phyloP scores from a whole-genome alignment of 2,329 filamentous ascomycete species.

The Calonectria hawksworthii region DNA sequence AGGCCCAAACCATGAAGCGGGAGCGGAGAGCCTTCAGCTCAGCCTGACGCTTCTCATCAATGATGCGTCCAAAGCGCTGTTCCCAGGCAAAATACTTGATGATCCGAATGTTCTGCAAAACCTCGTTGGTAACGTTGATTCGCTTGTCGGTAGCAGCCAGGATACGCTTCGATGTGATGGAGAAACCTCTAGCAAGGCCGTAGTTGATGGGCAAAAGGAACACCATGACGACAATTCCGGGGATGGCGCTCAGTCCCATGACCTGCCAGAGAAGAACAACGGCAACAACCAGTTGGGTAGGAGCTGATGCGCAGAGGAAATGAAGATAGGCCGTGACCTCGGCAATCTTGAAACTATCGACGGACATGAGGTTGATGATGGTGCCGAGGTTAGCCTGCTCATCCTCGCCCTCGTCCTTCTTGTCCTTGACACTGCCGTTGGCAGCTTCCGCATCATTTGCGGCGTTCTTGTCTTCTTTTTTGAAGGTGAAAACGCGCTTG shows the following conservation, averaged over 20 bases:
- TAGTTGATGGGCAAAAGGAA: slow-evolving; percentile 93
- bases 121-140: slow-evolving; percentile 96
- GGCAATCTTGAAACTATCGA: slow-evolving; percentile 98
- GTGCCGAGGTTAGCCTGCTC: slow-evolving; percentile 93
- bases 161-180: slow-evolving; percentile 88
- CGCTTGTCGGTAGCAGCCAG: slow-evolving; percentile 94
- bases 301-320: slow-evolving; percentile 93
- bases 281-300: slow-evolving; percentile 87
- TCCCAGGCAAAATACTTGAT: slow-evolving; percentile 99
- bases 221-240: slow-evolving; percentile 91
- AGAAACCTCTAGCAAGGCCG: slow-evolving; percentile 87
- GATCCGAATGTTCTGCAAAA: slow-evolving; percentile 96
- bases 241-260: slow-evolving; percentile 93
- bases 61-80: slow-evolving; percentile 85
- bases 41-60: slow-evolving; percentile 86
- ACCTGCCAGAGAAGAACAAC: slow-evolving; percentile 88
- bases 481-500: slow-evolving; percentile 72
- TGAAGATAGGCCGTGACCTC: slow-evolving; percentile 96
- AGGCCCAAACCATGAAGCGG: slow-evolving; percentile 91
- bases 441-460: slow-evolving; percentile 51
- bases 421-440: slow-evolving; percentile 52
- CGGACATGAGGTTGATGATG: slow-evolving; percentile 99
- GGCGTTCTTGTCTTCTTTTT: slow-evolving; percentile 63
- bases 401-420: slow-evolving; percentile 60
- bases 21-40: slow-evolving; percentile 85